Base-by-base conservation (phyloP, 768 basidiomycete species). In the Amanita phalloides region DNA sequence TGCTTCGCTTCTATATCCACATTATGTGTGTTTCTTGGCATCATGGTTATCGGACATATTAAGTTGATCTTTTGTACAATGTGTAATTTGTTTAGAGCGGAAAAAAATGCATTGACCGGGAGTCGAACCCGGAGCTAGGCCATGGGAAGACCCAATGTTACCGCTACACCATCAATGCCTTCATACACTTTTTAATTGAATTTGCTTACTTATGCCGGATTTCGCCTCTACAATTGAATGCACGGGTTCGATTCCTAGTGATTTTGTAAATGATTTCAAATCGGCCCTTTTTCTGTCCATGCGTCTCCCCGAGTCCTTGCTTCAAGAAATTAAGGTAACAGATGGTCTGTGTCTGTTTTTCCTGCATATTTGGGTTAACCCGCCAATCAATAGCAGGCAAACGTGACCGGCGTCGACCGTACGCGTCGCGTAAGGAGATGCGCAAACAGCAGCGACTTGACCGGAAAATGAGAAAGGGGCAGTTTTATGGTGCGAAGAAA, bases 91-190 rank as follows among this genome's bases (percentile, higher is more conserved):
- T 32, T 46, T 11, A 3, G 43, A 11, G n/a, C 2, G n/a, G 6
- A 6, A 26, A 51, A 28, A 44, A 23, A 43, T 73, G 72, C 72
- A 72, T 72, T 70, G 68, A 66, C 72, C 72, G 72, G 71, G 73
- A 74, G 69, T 74, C 73, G 73, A 74, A 74, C 73, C 71, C 73
- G 71, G 71, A 65, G 71, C 73, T 71, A 72, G 70, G 71, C 73
- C 73, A 69, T 85, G 84, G 83, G 84, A 86, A 85, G 82, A 83
- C 81, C 79, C 81, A 82, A 86, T 84, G 84, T 85, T 84, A 84
- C 83, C 83, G 77, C 69, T 85, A 84, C 82, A 83, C 82, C 79
- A 84, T 68, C 70, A 70, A 70, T 69, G 69, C 69, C 17, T 30
- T 5, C 3, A 11, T 17, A 17, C 17, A 17, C n/a, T 17, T 1